These are phyloP conservation scores for Delphinella strobiligena DNA, from an alignment of 2,329 filamentous ascomycete species.

Conservation along the genomic window DNA sequence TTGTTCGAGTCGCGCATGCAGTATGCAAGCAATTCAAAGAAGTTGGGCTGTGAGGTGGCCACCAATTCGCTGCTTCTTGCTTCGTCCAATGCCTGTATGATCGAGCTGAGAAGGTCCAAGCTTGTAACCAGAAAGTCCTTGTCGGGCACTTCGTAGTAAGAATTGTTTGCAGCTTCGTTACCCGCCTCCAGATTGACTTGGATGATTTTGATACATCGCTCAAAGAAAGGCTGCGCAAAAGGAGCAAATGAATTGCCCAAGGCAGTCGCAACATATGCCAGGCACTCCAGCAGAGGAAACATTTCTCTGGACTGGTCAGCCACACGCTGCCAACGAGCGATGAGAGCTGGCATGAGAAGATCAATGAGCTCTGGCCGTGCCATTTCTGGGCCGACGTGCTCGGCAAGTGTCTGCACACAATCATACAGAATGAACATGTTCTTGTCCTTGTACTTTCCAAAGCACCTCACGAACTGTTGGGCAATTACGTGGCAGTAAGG, in stretches of 20 bases:
- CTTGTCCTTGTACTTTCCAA: constrained; percentile 90
- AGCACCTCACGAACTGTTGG: constrained; percentile 83
- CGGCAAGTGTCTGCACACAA: constrained; percentile 91
- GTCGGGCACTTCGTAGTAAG: constrained; percentile 64
- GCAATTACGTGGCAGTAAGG: constrained; percentile 86
- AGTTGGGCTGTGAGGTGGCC: constrained; percentile 60
- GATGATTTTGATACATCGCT: constrained; percentile 79
- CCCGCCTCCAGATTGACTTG: constrained; percentile 80
- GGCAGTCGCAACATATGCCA: constrained; percentile 85
- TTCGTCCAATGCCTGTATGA: constrained; percentile 76
- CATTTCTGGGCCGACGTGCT: constrained; percentile 73
- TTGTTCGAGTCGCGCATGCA: constrained; percentile 88
- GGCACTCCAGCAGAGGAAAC: constrained; percentile 88
- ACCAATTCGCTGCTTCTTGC: constrained; percentile 67
- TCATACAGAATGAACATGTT: constrained; percentile 99
- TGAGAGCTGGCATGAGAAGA: constrained; percentile 84
- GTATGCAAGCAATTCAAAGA: constrained; percentile 82
- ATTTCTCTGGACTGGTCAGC: constrained; percentile 83
- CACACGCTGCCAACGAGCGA: constrained; percentile 76
- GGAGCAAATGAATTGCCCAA: constrained; percentile 71
- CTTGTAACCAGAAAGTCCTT: constrained; percentile 97
- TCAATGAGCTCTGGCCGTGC: constrained; percentile 71
- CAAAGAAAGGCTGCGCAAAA: constrained; percentile 78
- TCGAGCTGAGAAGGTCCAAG: constrained; percentile 80
- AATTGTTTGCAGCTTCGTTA: constrained; percentile 52